Evolutionary conservation across 176 grass and related monocot species (phyloP), one percentile per base, ranked within the genome.

Genomic region (Panicum miliaceum): DNA sequence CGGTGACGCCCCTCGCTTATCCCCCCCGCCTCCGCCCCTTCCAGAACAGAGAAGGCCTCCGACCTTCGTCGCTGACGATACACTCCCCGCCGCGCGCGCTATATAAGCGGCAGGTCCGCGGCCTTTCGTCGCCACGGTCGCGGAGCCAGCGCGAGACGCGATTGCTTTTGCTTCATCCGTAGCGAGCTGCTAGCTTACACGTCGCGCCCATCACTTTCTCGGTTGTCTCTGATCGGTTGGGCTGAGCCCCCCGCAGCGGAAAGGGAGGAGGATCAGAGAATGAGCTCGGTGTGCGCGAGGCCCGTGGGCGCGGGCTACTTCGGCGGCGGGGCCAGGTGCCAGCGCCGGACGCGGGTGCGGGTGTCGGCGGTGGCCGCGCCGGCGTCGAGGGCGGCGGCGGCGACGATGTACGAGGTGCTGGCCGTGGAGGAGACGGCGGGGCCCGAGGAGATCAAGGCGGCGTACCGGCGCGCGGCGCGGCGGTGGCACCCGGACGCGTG

Each of bases 401-500:
- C 48, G 75, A 88, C 82, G 79, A 90, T 97, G 90, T 97, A 97
- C 94, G 94, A 94, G 54, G 53, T 91, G 76, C 86, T 97, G 38
- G 66, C 81, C 47, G 84, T 97, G 78, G 60, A 81, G n/a, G 73
- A 90, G 36, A 61, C 88, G 12, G 92, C 92, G 16, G 42, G 81
- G 7, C 64, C 80, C 7, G 88, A 81, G 25, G 94, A 97, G 86
- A 97, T 97, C 83, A 94, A 92, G 87, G 84, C 90, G 54, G 94
- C 90, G 67, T 97, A 92, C 92, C 14, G 92, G 69, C 73, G 76
- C 45, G 81, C 83, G 16, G 94, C 90, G 37, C 83, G 77, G 86
- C 85, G 84, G 42, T 97, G 92, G 90, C 94, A 97, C 89, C 94
- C 94, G 69, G 92, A 97, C 84, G 79, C 90, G 9, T 95, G 93